Percentiles rank a stretch among this genome's conserved stretches.
Evolutionary conservation across 2,329 filamentous ascomycete species (phyloP).

Genomic region (Pyricularia grisea): DNA sequence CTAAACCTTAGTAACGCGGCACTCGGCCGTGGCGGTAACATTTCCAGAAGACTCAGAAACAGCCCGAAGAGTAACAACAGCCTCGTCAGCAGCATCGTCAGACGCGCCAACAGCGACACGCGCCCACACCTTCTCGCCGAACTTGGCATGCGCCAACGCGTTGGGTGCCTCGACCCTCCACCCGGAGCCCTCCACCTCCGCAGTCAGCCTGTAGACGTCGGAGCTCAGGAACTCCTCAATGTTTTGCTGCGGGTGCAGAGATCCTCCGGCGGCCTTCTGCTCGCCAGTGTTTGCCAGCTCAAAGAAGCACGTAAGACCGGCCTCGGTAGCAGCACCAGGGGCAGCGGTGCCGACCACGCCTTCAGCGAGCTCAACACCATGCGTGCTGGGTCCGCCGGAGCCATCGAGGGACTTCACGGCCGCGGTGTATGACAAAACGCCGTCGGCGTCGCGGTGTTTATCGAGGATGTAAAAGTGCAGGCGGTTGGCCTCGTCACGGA

Average conservation of each 20-base stretch:
- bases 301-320: constrained; percentile 34
- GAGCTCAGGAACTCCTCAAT: constrained; percentile 27
- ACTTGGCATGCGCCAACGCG: constrained; percentile 28
- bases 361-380: constrained; percentile 26
- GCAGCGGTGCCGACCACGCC: constrained; percentile 16
- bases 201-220: constrained; percentile 38
- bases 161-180: constrained; percentile 35
- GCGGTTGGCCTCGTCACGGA: constrained; percentile 34
- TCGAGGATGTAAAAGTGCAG: constrained; percentile 41
- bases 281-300: constrained; percentile 34
- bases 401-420: constrained; percentile 33
- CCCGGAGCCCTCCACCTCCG: constrained; percentile 30
- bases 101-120: constrained; percentile 31
- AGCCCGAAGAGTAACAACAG: constrained; percentile 31
- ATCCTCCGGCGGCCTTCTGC: constrained; percentile 14
- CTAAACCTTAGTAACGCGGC: constrained; percentile 19
- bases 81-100: constrained; percentile 20
- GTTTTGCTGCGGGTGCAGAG: constrained; percentile 20
- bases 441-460: constrained; percentile 27
- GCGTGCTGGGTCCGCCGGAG: constrained; percentile 19
- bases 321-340: constrained; percentile 14
- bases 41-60: constrained; percentile 32
- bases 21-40: constrained; percentile 19
- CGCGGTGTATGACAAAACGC: constrained; percentile 37
- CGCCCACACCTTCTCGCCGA: constrained; percentile 26